phyloP scores from a whole-genome alignment of 2,329 filamentous ascomycete genomes.

The Neofusicoccum laricinum region DNA sequence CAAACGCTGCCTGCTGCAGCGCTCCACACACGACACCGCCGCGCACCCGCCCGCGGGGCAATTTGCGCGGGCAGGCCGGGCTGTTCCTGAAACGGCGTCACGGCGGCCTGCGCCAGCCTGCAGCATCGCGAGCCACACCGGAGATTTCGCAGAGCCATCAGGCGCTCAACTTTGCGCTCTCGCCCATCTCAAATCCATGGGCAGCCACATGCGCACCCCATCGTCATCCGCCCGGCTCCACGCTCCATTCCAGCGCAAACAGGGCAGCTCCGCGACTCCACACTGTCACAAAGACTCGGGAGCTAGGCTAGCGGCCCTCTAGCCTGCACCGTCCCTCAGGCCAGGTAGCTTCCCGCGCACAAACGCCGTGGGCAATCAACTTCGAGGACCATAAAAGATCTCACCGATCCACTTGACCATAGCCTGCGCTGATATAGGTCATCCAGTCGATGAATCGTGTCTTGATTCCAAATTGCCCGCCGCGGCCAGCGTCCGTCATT shows the following conservation, averaged over 20 bases:
- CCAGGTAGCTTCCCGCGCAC: slow-evolving; percentile 4
- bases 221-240: not conserved
- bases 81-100: slow-evolving; percentile 7
- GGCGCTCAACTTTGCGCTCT: not conserved
- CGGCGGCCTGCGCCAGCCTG: not conserved
- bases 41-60: not conserved
- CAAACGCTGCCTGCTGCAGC: not conserved
- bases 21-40: not conserved
- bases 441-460: not conserved
- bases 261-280: not conserved
- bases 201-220: slow-evolving; percentile 5
- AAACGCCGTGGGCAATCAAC: not conserved
- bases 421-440: slow-evolving; percentile 12
- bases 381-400: not conserved
- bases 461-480: slow-evolving; percentile 9
- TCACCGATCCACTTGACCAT: not conserved
- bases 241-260: not conserved
- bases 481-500: not conserved
- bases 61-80: not conserved
- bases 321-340: slow-evolving; percentile 4
- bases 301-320: not conserved
- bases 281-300: slow-evolving; percentile 1
- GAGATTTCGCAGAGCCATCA: not conserved
- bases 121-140: not conserved
- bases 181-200: not conserved